A percentile compares a stretch with the other conserved stretches of the same genome.
These are phyloP conservation scores for Psidium friedrichsthalianum DNA, from an alignment of 345 rosid species.

Conservation along the genomic window DNA sequence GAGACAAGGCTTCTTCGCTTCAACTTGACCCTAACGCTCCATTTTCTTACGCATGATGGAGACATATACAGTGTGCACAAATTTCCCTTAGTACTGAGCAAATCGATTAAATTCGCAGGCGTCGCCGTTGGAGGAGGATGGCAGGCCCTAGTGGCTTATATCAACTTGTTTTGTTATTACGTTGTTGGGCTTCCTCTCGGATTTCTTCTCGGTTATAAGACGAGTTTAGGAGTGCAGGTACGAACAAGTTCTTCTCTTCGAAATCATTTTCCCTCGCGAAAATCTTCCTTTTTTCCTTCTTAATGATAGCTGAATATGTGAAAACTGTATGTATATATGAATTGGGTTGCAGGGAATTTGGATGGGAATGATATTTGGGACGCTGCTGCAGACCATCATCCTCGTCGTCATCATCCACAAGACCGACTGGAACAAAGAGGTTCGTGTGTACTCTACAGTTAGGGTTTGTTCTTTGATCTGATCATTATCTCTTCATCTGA, in stretches of 20 bases:
- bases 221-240: constrained; percentile 65
- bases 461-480: background rate
- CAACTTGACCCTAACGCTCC: background rate
- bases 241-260: background rate
- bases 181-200: constrained; percentile 68
- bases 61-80: background rate
- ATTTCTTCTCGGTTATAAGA: constrained; percentile 67
- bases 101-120: constrained; percentile 20
- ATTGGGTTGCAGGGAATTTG: constrained; percentile 63
- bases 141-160: constrained; percentile 86
- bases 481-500: background rate
- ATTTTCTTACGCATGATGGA: background rate
- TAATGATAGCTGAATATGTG: background rate
- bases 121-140: constrained; percentile 98
- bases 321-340: background rate
- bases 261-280: background rate
- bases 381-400: constrained; percentile 69
- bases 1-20: background rate
- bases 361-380: constrained; percentile 90
- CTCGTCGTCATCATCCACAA: constrained; percentile 41
- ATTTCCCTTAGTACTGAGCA: background rate
- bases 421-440: constrained; percentile 92
- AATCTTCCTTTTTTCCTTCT: background rate
- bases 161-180: constrained; percentile 75
- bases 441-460: background rate